Evolutionary conservation across 1,139 yeast species (phyloP), one percentile per base, ranked within the genome.

Genomic region (Insectozyma bohioensis): DNA sequence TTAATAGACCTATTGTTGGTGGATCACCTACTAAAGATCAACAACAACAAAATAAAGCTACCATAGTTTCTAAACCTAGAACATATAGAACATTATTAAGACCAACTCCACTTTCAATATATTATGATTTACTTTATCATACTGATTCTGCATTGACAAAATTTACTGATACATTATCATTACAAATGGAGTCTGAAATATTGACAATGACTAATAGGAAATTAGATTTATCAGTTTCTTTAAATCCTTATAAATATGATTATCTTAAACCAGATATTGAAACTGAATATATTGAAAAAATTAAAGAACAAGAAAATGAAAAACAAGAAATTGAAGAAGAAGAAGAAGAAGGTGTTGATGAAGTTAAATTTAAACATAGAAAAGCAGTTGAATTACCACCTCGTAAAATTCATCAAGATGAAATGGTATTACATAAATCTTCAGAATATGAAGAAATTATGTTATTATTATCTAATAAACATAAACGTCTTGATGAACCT

Each of bases 371-470:
- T 37, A 40, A 39, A 17, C 84, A 80, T 53, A 64, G 88, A 34
- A 52, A 59, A 10, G 76, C 67, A 28, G 61, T 71, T 3, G 55
- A 67, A 2, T 69, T 60, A 35, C 64, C 69, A 19, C 58, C 65
- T 2, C 64, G 73, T 16, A 68, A 65, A 46, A 54, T 69, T 33
- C 74, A 67, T 41, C 72, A 63, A 42, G 75, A 69, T 37, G 72
- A 66, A 47, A 49, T 67, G 48, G 58, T 66, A 4, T 48, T 68
- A 44, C 95, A 86, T 51, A 85, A 85, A 48, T 82, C 85, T 22
- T 80, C 90, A 2, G 95, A 88, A 44, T 88, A 85, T 58, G 97
- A 92, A 58, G 95, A 86, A 53, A 69, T 88, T 52, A 90, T 92
- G 97, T 59, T 68, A 37, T 56, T 69, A 31, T 54, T 69, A 31